phyloP scores from a whole-genome alignment of 495 filamentous ascomycete genomes.

The Physcia stellaris region DNA sequence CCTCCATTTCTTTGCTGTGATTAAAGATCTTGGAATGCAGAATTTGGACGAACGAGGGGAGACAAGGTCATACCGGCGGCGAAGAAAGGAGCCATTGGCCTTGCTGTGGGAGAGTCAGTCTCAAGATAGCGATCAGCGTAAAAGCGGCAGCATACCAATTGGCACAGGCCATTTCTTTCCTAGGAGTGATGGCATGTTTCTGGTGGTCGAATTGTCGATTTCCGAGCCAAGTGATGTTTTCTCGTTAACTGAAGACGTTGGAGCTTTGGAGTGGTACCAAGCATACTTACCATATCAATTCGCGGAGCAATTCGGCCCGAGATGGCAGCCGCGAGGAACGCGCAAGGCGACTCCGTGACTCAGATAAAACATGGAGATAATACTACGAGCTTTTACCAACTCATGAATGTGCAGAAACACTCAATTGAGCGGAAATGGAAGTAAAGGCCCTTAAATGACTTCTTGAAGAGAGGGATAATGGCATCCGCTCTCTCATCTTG shows the following conservation, averaged over 20 bases:
- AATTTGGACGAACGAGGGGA: too few relatives aligned
- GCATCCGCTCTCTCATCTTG: constrained; percentile 42
- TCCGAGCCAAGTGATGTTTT: too few relatives aligned
- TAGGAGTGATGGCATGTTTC: constrained; percentile 70
- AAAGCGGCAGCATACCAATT: constrained; percentile 51
- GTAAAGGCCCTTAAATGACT: neutral
- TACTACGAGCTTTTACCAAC: too few relatives aligned
- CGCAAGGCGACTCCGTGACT: too few relatives aligned
- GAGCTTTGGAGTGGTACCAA: too few relatives aligned
- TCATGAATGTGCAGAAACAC: neutral
- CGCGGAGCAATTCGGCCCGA: too few relatives aligned
- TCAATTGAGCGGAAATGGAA: too few relatives aligned
- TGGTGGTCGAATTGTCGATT: too few relatives aligned
- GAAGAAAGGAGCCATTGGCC: constrained; percentile 85
- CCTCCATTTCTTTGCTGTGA: neutral
- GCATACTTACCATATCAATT: too few relatives aligned
- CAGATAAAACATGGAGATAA: too few relatives aligned
- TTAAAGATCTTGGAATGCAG: neutral
- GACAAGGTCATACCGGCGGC: constrained; percentile 60
- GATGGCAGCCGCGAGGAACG: too few relatives aligned
- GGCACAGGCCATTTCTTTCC: constrained; percentile 88
- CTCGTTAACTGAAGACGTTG: too few relatives aligned
- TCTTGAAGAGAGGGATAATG: constrained; percentile 8
- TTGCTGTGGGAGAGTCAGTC: constrained; percentile 40
- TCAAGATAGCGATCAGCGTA: neutral